Percentiles rank a stretch among this genome's conserved stretches.
These are phyloP conservation scores for Pestalotiopsis sp. DNA, from an alignment of 2,329 filamentous ascomycete genomes.

Conservation along the genomic window DNA sequence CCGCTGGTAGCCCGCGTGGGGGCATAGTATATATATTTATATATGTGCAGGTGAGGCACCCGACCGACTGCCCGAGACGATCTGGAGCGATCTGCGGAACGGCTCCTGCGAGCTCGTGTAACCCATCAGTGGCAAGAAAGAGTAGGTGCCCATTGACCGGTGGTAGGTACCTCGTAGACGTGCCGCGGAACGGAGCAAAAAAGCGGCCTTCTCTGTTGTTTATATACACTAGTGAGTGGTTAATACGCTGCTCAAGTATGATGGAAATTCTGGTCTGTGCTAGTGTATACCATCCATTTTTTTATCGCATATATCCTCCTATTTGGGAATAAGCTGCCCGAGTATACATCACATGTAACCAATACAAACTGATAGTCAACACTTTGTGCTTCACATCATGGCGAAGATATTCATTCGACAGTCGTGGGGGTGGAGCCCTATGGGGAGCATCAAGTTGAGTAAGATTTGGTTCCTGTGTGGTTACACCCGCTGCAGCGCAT, in stretches of 20 bases:
- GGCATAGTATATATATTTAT: neutral
- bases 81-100: neutral
- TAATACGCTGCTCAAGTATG: too few species aligned
- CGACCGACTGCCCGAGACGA: neutral
- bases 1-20: neutral
- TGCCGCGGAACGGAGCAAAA: too few species aligned
- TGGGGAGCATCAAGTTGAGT: neutral
- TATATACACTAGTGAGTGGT: too few species aligned
- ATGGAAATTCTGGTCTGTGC: too few species aligned
- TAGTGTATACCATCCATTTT: too few species aligned
- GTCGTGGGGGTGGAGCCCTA: neutral
- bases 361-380: neutral
- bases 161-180: too few species aligned
- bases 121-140: neutral
- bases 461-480: neutral
- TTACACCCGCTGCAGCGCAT: neutral
- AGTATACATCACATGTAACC: too few species aligned
- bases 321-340: neutral
- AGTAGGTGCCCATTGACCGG: neutral
- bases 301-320: neutral
- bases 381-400: neutral
- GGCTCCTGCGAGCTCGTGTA: neutral
- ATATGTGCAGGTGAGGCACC: neutral
- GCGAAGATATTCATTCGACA: neutral
- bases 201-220: too few species aligned